Evolutionary conservation across 2,329 filamentous ascomycete species (phyloP).

Genomic region (Microcyclospora pomicola): DNA sequence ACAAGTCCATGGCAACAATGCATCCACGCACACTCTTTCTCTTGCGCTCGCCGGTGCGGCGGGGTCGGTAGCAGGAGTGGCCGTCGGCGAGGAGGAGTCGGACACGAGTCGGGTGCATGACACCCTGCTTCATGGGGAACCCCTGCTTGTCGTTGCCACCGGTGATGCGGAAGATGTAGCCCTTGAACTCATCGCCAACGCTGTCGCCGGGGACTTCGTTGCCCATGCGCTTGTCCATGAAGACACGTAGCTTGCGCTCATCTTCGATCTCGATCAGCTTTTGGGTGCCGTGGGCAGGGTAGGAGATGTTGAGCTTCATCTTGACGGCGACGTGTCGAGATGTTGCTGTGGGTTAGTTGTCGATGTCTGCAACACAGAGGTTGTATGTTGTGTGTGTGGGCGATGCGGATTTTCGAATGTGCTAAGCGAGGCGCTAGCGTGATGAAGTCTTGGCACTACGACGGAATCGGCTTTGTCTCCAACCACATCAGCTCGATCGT

Average conservation of each 20-base stretch:
- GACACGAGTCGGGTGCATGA: slow-evolving; percentile 98
- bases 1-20: slow-evolving; percentile 92
- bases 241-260: slow-evolving; percentile 97
- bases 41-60: slow-evolving; percentile 97
- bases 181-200: slow-evolving; percentile 98
- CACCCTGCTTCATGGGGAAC: slow-evolving; percentile 99
- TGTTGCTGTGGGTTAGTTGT: slow-evolving; percentile 5
- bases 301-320: slow-evolving; percentile 69
- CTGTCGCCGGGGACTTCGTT: slow-evolving; percentile 85
- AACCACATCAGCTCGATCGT: too few relatives aligned
- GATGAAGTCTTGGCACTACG: too few relatives aligned
- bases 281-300: slow-evolving; percentile 98
- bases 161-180: slow-evolving; percentile 98
- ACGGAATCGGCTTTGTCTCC: too few relatives aligned
- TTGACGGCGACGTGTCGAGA: slow-evolving; percentile 14
- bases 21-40: slow-evolving; percentile 97
- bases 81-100: slow-evolving; percentile 88
- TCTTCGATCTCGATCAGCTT: slow-evolving; percentile 99
- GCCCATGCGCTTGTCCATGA: slow-evolving; percentile 98
- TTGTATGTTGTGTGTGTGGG: too few relatives aligned
- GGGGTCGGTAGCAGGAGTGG: slow-evolving; percentile 98
- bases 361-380: too few relatives aligned
- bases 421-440: too few relatives aligned
- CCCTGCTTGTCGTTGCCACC: slow-evolving; percentile 99
- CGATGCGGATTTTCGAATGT: too few relatives aligned